phyloP scores from a whole-genome alignment of 331 rosid species.

The Pyrus hybrid region DNA sequence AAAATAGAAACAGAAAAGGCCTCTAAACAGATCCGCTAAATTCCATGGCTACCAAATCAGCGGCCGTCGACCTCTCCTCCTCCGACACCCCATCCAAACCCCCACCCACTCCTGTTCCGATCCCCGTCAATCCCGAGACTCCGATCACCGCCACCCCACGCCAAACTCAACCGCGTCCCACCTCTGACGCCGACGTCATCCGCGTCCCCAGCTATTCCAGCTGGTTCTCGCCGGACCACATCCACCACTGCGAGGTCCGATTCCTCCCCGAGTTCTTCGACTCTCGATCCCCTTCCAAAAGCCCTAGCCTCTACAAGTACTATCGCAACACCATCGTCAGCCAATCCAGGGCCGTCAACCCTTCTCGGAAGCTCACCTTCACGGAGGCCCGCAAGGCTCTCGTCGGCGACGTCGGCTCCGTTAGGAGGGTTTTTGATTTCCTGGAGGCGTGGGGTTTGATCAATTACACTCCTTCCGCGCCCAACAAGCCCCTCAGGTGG shows the following conservation, averaged over 20 bases:
- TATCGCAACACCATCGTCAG: slow-evolving; percentile 66
- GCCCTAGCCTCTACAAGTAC: slow-evolving; percentile 75
- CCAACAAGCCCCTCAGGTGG: slow-evolving; percentile 69
- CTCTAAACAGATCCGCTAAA: neutral
- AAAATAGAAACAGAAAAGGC: neutral
- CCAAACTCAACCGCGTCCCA: slow-evolving; percentile 8
- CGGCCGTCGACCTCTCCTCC: slow-evolving; percentile 15
- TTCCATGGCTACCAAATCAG: slow-evolving; percentile 26
- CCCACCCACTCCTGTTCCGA: neutral
- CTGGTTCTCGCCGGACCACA: slow-evolving; percentile 67
- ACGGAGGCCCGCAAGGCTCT: slow-evolving; percentile 79
- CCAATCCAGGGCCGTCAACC: slow-evolving; percentile 47
- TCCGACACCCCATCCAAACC: slow-evolving; percentile 9
- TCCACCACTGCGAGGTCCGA: slow-evolving; percentile 68
- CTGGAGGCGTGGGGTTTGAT: slow-evolving; percentile 85
- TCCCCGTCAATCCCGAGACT: slow-evolving; percentile 26
- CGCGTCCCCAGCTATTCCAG: slow-evolving; percentile 71
- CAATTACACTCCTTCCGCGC: slow-evolving; percentile 55
- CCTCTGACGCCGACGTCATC: slow-evolving; percentile 24
- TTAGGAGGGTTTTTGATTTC: slow-evolving; percentile 80
- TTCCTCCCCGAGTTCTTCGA: slow-evolving; percentile 77
- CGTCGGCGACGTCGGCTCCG: slow-evolving; percentile 82
- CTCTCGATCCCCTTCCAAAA: slow-evolving; percentile 42
- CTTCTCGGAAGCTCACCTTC: slow-evolving; percentile 66
- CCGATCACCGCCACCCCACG: slow-evolving; percentile 15